These are phyloP conservation scores for Clarireedia homoeocarpa DNA, from an alignment of 2,329 filamentous ascomycete species.

Conservation along the genomic window DNA sequence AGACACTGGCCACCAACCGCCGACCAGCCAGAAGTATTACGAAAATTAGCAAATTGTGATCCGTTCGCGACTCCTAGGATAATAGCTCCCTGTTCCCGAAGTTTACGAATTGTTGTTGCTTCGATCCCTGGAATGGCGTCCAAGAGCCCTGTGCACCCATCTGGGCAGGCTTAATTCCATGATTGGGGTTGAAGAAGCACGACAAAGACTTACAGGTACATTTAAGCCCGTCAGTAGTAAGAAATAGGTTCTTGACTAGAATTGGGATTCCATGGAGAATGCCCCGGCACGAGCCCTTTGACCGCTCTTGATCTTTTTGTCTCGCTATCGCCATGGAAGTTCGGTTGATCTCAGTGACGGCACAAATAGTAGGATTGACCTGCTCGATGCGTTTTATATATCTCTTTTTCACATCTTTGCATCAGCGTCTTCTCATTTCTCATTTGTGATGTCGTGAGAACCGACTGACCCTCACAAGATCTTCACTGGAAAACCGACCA, in stretches of 20 bases:
- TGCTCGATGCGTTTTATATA: constrained; percentile 7
- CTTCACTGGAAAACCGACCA: constrained; percentile 1
- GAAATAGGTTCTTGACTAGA: constrained; percentile 52
- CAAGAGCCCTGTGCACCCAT: constrained; percentile 33
- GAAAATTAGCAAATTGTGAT: constrained; percentile 47
- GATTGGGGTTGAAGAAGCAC: neutral
- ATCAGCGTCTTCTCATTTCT: neutral
- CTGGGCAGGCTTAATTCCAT: constrained; percentile 25
- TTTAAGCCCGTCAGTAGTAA: constrained; percentile 50
- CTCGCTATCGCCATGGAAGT: constrained; percentile 16
- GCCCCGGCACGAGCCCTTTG: constrained; percentile 10
- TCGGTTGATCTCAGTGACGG: constrained; percentile 17
- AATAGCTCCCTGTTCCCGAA: constrained; percentile 11
- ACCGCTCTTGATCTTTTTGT: constrained; percentile 14
- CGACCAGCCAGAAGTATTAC: constrained; percentile 51
- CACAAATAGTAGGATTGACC: neutral
- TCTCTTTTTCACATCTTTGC: neutral
- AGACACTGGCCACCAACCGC: constrained; percentile 53
- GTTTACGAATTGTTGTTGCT: constrained; percentile 37
- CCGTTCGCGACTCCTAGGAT: constrained; percentile 29
- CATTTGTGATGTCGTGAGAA: neutral
- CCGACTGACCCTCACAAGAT: constrained; percentile 1
- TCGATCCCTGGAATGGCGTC: constrained; percentile 44
- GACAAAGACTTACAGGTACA: constrained; percentile 34
- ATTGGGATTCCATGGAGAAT: constrained; percentile 50